Conservation (phyloP, 352 stramenopile species). For the Globisporangium lucens region DNA sequence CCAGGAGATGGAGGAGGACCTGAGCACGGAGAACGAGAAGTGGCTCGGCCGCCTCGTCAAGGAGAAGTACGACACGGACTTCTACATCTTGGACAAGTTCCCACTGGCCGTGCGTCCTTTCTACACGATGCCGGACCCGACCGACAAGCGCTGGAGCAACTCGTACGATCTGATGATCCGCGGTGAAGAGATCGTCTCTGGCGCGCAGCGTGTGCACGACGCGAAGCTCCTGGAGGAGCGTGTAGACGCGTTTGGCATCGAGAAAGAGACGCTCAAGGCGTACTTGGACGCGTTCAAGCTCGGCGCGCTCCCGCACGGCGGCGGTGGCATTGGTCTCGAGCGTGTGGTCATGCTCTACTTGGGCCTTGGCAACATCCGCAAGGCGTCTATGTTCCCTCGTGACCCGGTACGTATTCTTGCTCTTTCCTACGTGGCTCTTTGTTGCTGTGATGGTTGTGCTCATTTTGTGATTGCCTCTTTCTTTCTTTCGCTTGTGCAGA, state of each 20-base stretch:
- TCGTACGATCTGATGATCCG: conserved; percentile 99
- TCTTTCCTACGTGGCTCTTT: background rate
- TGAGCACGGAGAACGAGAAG: conserved; percentile 98
- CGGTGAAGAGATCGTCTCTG: conserved; percentile 99
- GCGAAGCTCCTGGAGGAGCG: conserved; percentile 92
- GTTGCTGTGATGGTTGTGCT: conserved; percentile 2
- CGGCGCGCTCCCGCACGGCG: conserved; percentile 97
- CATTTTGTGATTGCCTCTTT: conserved; percentile 3
- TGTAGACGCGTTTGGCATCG: conserved; percentile 83
- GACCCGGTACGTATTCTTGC: conserved; percentile 81
- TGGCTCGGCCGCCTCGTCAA: conserved; percentile 93
- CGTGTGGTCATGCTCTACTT: conserved; percentile 99
- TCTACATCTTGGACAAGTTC: conserved; percentile 99
- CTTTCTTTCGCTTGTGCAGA: conserved; percentile 17
- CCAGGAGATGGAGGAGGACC: conserved; percentile 74
- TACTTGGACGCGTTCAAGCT: conserved; percentile 99
- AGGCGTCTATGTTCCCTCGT: conserved; percentile 98
- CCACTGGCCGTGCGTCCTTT: conserved; percentile 97
- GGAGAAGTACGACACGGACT: conserved; percentile 99
- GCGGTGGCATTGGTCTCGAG: conserved; percentile 98
- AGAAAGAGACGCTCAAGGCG: conserved; percentile 88
- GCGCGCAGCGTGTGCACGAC: conserved; percentile 99
- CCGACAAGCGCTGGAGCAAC: conserved; percentile 94
- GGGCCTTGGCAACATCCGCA: conserved; percentile 98
- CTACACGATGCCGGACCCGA: conserved; percentile 99